phyloP scores from a whole-genome alignment of 345 rosid species.

The Moringa oleifera region DNA sequence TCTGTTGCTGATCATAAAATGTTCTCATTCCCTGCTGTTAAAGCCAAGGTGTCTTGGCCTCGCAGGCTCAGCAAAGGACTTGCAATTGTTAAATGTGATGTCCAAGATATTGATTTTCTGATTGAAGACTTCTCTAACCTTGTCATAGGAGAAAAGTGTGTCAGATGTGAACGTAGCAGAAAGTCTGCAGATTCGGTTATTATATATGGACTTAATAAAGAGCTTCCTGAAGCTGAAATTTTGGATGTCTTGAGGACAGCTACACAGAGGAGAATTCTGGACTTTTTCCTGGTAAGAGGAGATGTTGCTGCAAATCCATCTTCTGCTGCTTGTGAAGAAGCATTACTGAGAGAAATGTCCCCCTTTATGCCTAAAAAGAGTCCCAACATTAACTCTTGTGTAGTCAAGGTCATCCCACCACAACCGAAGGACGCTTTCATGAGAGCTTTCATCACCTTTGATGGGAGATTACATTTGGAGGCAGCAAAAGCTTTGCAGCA shows the following conservation, averaged over 20 bases:
- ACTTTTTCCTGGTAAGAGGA: constrained; percentile 51
- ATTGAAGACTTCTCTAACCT: constrained; percentile 35
- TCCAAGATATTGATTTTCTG: constrained; percentile 36
- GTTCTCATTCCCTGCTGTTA: constrained; percentile 63
- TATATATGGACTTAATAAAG: constrained; percentile 52
- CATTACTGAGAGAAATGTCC: constrained; percentile 46
- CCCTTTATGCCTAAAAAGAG: constrained; percentile 54
- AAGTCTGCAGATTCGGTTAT: constrained; percentile 28
- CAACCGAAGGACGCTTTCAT: constrained; percentile 36
- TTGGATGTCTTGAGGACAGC: constrained; percentile 37
- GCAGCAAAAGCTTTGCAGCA: constrained; percentile 92
- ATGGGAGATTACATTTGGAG: constrained; percentile 83
- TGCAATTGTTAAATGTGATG: constrained; percentile 47
- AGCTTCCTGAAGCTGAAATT: constrained; percentile 59
- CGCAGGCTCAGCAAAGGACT: constrained; percentile 54
- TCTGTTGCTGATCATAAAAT: constrained; percentile 41
- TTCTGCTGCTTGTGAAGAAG: constrained; percentile 46
- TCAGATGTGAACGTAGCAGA: constrained; percentile 33
- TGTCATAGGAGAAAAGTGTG: constrained; percentile 40
- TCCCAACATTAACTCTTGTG: constrained; percentile 39
- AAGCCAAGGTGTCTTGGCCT: constrained; percentile 71
- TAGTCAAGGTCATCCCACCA: constrained; percentile 58
- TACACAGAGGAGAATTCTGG: constrained; percentile 49
- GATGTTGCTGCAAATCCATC: constrained; percentile 41
- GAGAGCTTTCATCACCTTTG: constrained; percentile 63